Base-by-base conservation (phyloP, 345 rosid species). In the Populus deltoides region DNA sequence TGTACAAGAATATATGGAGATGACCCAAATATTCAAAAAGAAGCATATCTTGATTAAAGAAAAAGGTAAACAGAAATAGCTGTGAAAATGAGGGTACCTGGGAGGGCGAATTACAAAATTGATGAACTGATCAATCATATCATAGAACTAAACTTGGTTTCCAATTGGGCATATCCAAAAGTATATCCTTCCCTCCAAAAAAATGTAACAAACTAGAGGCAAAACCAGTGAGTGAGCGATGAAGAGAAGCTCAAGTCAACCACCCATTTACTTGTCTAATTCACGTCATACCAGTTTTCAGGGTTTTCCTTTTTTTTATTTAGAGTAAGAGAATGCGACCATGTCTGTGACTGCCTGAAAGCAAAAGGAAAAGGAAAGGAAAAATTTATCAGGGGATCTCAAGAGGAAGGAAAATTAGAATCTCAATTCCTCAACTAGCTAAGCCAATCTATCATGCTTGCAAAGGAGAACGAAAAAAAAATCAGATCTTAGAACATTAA, bases 41-140 rank as follows among this genome's bases (percentile, higher is more conserved):
- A n/a, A 17, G 20, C 72, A 24, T 57, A 57, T 57, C 24, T 69
- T 69, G 53, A 69, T 22, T 10, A 41, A 51, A 68, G 77, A 63
- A 49, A 72, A 66, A 33, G 13, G 0, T 27, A 47, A 29, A 33
- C 7, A 73, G 70, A 49, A 71, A 2, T 22, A 15, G 35, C 13
- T 6, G 35, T 66, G 27, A 10, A 57, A n/a, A 57, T 8, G 78
- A 7, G 20, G 61, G 66, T 86, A 95, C 99, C 99, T 92, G 72
- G 99, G 99, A 83, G 99, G 99, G 68, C 99, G 94, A 84, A 96
- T 93, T 24, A 96, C 94, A 78, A 96, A 96, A 87, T 93, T 92
- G 88, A 96, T 93, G 89, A 96, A 96, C 88, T 93, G 99, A 53
- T 92, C 99, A 70, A 96, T 96, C 98, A 96, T 82, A 55, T 78